Conservation (phyloP, 2,329 filamentous ascomycete genomes). For the Endoconidiophora polonica region DNA sequence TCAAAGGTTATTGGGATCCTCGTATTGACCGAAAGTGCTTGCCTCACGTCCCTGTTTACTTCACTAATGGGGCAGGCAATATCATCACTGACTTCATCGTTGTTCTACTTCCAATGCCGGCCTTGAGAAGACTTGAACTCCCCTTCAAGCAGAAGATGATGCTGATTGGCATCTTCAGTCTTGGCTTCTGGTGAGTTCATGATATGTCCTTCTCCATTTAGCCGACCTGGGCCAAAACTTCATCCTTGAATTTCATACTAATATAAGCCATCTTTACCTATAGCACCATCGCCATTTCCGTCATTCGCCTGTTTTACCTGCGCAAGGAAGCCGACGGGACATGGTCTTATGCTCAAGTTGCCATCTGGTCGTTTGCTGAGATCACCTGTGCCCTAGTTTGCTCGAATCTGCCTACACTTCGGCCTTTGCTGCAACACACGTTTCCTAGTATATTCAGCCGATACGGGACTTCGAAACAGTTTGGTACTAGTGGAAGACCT, state of each 20-base stretch:
- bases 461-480: conserved; percentile 2
- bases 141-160: conserved; percentile 18
- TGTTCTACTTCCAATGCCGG: conserved; percentile 23
- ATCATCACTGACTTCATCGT: conserved; percentile 22
- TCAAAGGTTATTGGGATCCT: conserved; percentile 16
- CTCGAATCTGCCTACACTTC: conserved; percentile 24
- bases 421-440: conserved; percentile 17
- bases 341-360: conserved; percentile 20
- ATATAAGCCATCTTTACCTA: neutral
- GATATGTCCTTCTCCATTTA: neutral
- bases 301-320: conserved; percentile 20
- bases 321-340: conserved; percentile 17
- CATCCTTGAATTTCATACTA: neutral
- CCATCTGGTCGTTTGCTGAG: conserved; percentile 24
- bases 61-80: conserved; percentile 21
- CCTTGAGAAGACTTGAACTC: conserved; percentile 22
- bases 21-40: conserved; percentile 18
- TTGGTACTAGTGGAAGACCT: neutral
- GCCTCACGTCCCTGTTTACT: conserved; percentile 19
- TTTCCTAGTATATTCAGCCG: conserved; percentile 7
- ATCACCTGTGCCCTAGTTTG: conserved; percentile 25
- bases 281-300: conserved; percentile 21
- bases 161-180: conserved; percentile 18
- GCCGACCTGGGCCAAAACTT: neutral
- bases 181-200: conserved; percentile 20